A percentile compares a stretch with the other conserved stretches of the same genome.
Evolutionary conservation across 768 basidiomycete species (phyloP).

Genomic region (Macrolepiota albuminosa): DNA sequence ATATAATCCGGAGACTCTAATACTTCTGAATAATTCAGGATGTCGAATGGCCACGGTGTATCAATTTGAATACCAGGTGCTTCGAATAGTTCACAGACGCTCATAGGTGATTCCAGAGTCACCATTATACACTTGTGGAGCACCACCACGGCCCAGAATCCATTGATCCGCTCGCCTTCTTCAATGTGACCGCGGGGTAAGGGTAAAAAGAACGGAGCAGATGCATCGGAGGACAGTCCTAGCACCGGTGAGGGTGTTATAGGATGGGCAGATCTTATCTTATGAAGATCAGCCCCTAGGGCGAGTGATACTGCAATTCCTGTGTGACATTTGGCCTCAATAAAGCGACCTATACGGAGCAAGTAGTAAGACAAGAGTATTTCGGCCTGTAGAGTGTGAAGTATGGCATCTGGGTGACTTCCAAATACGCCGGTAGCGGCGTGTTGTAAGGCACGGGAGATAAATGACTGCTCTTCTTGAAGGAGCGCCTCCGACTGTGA

Average conservation of each 20-base stretch:
- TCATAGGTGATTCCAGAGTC: slow-evolving; percentile 45
- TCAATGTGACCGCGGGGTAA: slow-evolving; percentile 44
- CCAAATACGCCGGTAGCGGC: slow-evolving; percentile 42
- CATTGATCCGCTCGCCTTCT: slow-evolving; percentile 62
- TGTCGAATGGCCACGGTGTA: slow-evolving; percentile 49
- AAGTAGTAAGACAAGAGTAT: slow-evolving; percentile 65
- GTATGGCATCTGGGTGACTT: slow-evolving; percentile 42
- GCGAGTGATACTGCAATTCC: slow-evolving; percentile 49
- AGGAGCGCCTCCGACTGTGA: slow-evolving; percentile 33
- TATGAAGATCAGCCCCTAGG: slow-evolving; percentile 44
- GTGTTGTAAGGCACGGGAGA: slow-evolving; percentile 44
- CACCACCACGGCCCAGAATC: slow-evolving; percentile 58
- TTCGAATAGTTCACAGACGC: slow-evolving; percentile 52
- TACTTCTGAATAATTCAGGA: slow-evolving; percentile 34
- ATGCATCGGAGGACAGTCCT: slow-evolving; percentile 35
- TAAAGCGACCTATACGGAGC: slow-evolving; percentile 49
- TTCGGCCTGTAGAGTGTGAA: slow-evolving; percentile 57
- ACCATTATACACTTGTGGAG: slow-evolving; percentile 56
- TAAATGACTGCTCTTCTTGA: slow-evolving; percentile 41
- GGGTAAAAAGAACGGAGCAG: slow-evolving; percentile 35
- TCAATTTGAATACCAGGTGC: slow-evolving; percentile 46
- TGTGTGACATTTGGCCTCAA: slow-evolving; percentile 58
- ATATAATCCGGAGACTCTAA: slow-evolving; percentile 9
- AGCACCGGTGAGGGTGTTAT: slow-evolving; percentile 32
- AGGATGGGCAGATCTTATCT: slow-evolving; percentile 33